phyloP scores from a whole-genome alignment of 2,329 filamentous ascomycete species.

The Xylaria hypoxylon region DNA sequence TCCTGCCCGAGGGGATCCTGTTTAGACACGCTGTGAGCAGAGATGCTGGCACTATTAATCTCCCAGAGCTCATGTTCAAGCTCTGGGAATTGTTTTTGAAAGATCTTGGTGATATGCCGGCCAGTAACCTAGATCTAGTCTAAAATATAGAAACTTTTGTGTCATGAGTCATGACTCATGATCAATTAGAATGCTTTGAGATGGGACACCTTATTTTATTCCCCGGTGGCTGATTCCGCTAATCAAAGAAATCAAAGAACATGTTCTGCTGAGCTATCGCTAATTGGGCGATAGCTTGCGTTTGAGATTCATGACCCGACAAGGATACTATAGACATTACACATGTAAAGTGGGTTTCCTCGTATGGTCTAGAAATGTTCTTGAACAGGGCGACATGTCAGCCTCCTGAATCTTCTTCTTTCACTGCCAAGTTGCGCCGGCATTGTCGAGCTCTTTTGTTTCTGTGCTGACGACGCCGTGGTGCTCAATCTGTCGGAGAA shows the following conservation, averaged over 20 bases:
- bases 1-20: too few species aligned
- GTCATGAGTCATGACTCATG: too few species aligned
- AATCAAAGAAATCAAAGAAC: conserved; percentile 6
- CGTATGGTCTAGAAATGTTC: conserved; percentile 15
- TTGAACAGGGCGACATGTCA: conserved; percentile 25
- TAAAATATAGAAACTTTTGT: too few species aligned
- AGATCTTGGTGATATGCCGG: too few species aligned
- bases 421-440: neutral
- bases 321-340: conserved; percentile 19
- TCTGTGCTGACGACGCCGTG: neutral
- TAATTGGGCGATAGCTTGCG: conserved; percentile 22
- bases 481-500: neutral
- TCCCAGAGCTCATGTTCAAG: too few species aligned
- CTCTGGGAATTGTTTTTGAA: too few species aligned
- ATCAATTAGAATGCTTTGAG: too few species aligned
- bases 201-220: too few species aligned
- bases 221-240: conserved; percentile 11
- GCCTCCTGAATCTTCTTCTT: conserved; percentile 32
- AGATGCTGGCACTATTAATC: too few species aligned
- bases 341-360: conserved; percentile 26
- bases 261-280: conserved; percentile 23
- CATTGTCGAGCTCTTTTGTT: neutral
- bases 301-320: conserved; percentile 28
- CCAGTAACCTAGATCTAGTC: too few species aligned
- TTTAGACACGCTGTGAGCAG: too few species aligned